Conservation (phyloP, 2,329 filamentous ascomycete genomes). For the Paraconiothyrium sp. region DNA sequence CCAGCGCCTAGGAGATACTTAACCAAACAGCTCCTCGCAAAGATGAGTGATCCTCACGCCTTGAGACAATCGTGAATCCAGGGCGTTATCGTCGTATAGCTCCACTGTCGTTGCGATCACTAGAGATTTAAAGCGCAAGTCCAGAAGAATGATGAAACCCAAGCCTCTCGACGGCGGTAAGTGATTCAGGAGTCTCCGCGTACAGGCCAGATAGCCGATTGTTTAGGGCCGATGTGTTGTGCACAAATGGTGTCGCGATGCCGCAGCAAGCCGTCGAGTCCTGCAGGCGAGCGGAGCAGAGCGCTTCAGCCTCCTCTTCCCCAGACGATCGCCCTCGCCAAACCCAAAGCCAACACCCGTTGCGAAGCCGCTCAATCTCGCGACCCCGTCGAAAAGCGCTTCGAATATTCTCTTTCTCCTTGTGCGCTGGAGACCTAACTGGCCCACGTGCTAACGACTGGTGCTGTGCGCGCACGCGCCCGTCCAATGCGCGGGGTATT, state of each 20-base stretch:
- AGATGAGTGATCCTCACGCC: background rate
- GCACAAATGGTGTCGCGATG: constrained; percentile 5
- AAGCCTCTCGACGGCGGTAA: no score
- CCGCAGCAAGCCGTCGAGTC: constrained; percentile 11
- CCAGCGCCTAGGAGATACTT: background rate
- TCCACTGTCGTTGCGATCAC: background rate
- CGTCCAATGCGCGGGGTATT: background rate
- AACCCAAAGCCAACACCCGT: background rate
- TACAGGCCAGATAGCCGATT: constrained; percentile 1
- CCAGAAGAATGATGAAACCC: no score
- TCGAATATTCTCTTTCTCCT: background rate
- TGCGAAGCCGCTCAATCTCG: background rate
- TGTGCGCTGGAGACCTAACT: background rate
- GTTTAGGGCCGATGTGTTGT: background rate
- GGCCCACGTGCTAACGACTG: background rate
- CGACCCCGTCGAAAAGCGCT: background rate
- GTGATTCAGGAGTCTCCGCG: background rate
- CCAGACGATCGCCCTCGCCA: constrained; percentile 1
- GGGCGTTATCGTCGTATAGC: background rate
- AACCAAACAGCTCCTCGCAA: background rate
- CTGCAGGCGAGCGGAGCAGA: constrained; percentile 13
- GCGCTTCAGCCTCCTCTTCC: constrained; percentile 2
- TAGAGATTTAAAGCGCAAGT: no score
- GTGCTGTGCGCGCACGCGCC: background rate
- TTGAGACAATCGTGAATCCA: background rate